Conservation (phyloP, 352 stramenopile genomes). For the Hyaloperonospora brassicae region DNA sequence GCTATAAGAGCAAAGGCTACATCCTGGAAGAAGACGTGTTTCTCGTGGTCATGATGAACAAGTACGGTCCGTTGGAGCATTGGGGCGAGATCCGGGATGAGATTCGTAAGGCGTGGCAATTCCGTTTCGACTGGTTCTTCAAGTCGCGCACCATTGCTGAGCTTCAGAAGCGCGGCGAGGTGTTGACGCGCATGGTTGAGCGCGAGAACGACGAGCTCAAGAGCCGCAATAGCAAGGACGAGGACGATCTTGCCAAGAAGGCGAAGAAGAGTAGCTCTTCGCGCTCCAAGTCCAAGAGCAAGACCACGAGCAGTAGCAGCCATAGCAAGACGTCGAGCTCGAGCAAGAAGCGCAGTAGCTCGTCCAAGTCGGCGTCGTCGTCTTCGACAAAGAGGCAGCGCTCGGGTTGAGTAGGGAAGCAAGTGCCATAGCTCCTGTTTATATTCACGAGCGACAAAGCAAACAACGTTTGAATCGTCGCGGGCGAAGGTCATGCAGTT, state of each 20-base stretch:
- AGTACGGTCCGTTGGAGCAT: constrained; percentile 92
- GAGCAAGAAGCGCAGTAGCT: constrained; percentile 69
- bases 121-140: constrained; percentile 99
- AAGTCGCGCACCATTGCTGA: constrained; percentile 96
- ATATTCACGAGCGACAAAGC: too few species aligned
- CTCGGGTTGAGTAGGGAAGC: constrained; percentile 37
- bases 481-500: too few species aligned
- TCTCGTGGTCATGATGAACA: constrained; percentile 98
- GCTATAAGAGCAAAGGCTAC: constrained; percentile 92
- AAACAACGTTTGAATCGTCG: too few species aligned
- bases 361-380: constrained; percentile 41
- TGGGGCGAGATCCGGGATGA: constrained; percentile 96
- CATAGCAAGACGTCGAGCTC: constrained; percentile 49
- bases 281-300: constrained; percentile 46
- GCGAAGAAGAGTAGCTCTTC: constrained; percentile 60
- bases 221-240: constrained; percentile 60
- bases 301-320: constrained; percentile 38
- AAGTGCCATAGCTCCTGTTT: not conserved
- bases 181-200: constrained; percentile 93
- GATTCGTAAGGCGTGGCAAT: constrained; percentile 96
- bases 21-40: constrained; percentile 98
- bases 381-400: constrained; percentile 62
- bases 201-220: constrained; percentile 88
- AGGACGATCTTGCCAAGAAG: constrained; percentile 75
- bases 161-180: constrained; percentile 94